These are phyloP conservation scores for Alopecurus myosuroides DNA, from an alignment of 176 grass and related monocot genomes.

Conservation along the genomic window DNA sequence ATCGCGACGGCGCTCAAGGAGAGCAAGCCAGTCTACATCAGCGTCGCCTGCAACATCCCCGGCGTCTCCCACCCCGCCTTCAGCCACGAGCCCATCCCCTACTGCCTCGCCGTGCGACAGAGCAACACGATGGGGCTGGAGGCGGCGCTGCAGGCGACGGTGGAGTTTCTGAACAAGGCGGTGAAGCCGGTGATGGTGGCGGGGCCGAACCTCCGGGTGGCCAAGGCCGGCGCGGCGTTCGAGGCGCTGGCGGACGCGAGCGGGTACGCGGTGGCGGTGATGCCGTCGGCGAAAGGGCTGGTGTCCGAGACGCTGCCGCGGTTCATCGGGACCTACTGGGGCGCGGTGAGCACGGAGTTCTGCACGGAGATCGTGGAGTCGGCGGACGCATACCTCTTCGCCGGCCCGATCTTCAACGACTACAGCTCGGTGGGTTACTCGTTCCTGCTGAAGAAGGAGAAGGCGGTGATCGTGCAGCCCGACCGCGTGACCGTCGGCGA, in stretches of 20 bases:
- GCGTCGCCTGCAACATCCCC: not conserved
- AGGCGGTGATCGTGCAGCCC: slow-evolving; percentile 69
- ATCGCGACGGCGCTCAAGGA: not conserved
- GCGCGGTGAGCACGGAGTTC: slow-evolving; percentile 72
- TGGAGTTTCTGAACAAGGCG: slow-evolving; percentile 47
- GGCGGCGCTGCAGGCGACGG: slow-evolving; percentile 37
- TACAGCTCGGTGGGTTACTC: slow-evolving; percentile 89
- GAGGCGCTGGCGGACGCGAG: slow-evolving; percentile 45
- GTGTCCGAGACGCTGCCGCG: slow-evolving; percentile 61
- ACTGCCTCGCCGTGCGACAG: not conserved
- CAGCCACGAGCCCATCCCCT: not conserved
- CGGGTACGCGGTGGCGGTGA: slow-evolving; percentile 46
- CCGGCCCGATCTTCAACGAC: slow-evolving; percentile 81
- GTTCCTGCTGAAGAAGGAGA: slow-evolving; percentile 51
- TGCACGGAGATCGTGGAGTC: slow-evolving; percentile 87
- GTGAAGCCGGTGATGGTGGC: slow-evolving; percentile 77
- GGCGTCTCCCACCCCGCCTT: not conserved
- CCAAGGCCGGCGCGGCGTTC: slow-evolving; percentile 56
- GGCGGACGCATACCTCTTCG: slow-evolving; percentile 70
- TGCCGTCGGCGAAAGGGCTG: slow-evolving; percentile 77
- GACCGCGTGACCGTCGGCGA: slow-evolving; percentile 66
- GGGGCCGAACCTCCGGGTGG: slow-evolving; percentile 63
- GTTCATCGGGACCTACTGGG: slow-evolving; percentile 90
- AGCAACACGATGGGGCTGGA: not conserved
- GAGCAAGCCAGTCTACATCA: slow-evolving; percentile 8